Conservation (phyloP, 1,284 basidiomycete species). For the Leccinum griseonigrum region DNA sequence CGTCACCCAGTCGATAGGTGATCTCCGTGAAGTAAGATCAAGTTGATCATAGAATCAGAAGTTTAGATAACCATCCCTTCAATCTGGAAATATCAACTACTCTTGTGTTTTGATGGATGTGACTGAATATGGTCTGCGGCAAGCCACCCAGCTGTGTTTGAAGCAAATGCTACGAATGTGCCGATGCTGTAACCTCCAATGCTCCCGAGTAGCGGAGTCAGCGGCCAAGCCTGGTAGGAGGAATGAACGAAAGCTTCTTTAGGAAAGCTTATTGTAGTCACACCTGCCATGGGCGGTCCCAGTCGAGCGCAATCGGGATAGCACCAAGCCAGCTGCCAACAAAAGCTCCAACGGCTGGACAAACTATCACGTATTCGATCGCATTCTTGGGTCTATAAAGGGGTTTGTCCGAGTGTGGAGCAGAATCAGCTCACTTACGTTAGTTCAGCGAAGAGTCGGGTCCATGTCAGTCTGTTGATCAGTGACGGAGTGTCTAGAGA, state of each 20-base stretch:
- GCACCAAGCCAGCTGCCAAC: slow-evolving; percentile 79
- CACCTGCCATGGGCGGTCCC: slow-evolving; percentile 96
- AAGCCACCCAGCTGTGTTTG: slow-evolving; percentile 38
- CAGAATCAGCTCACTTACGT: slow-evolving; percentile 53
- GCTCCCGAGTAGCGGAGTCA: neutral
- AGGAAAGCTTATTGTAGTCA: slow-evolving; percentile 21
- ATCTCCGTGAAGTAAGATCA: slow-evolving; percentile 47
- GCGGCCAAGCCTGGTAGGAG: slow-evolving; percentile 33
- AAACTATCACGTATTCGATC: slow-evolving; percentile 76
- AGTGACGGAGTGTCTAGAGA: slow-evolving; percentile 40
- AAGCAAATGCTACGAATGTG: slow-evolving; percentile 53
- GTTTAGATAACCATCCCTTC: slow-evolving; percentile 5
- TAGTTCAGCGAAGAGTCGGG: slow-evolving; percentile 75
- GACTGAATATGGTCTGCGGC: neutral
- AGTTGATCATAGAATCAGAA: slow-evolving; percentile 20
- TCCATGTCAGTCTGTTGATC: slow-evolving; percentile 59
- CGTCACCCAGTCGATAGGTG: slow-evolving; percentile 76
- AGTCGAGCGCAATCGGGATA: slow-evolving; percentile 86
- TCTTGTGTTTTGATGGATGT: slow-evolving; percentile 19
- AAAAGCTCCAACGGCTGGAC: slow-evolving; percentile 71
- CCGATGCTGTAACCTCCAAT: neutral
- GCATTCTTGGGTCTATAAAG: slow-evolving; percentile 55
- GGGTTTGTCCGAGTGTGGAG: slow-evolving; percentile 5
- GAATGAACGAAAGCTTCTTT: neutral
- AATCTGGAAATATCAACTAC: slow-evolving; percentile 9